Base-by-base conservation (phyloP, 2,329 filamentous ascomycete species). In the Blumeriella jaapii region DNA sequence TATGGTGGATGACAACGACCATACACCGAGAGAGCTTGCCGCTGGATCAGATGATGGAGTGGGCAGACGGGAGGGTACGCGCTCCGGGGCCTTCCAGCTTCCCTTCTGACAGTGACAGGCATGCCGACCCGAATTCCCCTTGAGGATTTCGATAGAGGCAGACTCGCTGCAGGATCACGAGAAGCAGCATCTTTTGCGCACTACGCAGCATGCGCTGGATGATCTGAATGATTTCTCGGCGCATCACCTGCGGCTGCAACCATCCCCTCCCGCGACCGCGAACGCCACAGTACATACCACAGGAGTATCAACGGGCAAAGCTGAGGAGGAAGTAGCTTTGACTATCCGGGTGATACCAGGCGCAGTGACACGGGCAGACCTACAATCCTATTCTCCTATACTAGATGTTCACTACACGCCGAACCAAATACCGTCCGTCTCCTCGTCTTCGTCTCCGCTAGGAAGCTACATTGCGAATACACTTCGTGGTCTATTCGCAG, bases 1-100 rank as follows among this genome's bases (percentile, higher is more conserved):
- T 93, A 71, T 98, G 91, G 91, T 93, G 85, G 77, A 78, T 77
- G 58, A 96, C 91, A 0, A 98, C 91, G 3, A 81, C 82, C 0
- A 93, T 96, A 36, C 87, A 93, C 58, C 74, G 91, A 36, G 87
- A 89, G 9, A 70, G 77, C 28, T 63, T 98, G 48, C 91, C 91
- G 4, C 59, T 95, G 47, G 71, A 81, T 54, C 71, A 78, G 36
- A 98, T 98, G 91, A 72, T 82, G 48, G 72, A 81, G 42, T 96
- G 91, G 89, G 82, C 85, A 7, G 82, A 93, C 53, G 86, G 86
- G 46, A 84, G 82, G 69, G 87, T 93, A 59, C 22, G 38, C 19
- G 14, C 20, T 29, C n/a, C n/a, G 6, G 20, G 26, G 15, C 29
- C 35, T 7, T 6, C 16, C 12, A 6, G 29, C 19, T 13, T 18